These are phyloP conservation scores for Iris pallida DNA, from an alignment of 116 monocot species.

Conservation along the genomic window DNA sequence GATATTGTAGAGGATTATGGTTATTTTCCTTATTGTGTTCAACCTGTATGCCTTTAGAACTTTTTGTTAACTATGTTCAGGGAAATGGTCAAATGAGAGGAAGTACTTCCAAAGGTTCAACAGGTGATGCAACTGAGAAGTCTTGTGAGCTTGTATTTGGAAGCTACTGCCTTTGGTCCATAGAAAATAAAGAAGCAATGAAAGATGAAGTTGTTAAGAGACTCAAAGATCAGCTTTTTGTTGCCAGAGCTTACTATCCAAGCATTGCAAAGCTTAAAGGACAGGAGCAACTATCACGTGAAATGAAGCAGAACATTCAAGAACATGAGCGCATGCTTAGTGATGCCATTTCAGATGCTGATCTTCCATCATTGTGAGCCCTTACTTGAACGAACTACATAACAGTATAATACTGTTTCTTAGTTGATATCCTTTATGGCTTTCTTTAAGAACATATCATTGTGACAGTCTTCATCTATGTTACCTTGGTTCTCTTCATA, in stretches of 20 bases:
- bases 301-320: slow-evolving; percentile 88
- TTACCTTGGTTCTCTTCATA: neutral
- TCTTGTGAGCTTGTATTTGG: slow-evolving; percentile 78
- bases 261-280: slow-evolving; percentile 78
- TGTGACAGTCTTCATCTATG: neutral
- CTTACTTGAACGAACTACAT: neutral
- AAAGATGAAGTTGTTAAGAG: slow-evolving; percentile 71
- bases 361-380: slow-evolving; percentile 78
- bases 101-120: slow-evolving; percentile 20
- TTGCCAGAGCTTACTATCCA: slow-evolving; percentile 88
- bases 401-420: neutral
- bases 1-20: neutral
- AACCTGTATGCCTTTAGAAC: neutral
- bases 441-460: neutral
- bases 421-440: neutral
- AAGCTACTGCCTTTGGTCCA: slow-evolving; percentile 95
- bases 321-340: slow-evolving; percentile 85
- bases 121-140: slow-evolving; percentile 40
- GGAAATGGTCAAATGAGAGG: slow-evolving; percentile 5
- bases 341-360: slow-evolving; percentile 75
- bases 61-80: neutral
- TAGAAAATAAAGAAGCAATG: slow-evolving; percentile 69
- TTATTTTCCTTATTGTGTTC: neutral
- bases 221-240: slow-evolving; percentile 92
- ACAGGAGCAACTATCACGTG: slow-evolving; percentile 46